Conservation (phyloP, 2,329 filamentous ascomycete genomes). For the Anisogramma anomala region DNA sequence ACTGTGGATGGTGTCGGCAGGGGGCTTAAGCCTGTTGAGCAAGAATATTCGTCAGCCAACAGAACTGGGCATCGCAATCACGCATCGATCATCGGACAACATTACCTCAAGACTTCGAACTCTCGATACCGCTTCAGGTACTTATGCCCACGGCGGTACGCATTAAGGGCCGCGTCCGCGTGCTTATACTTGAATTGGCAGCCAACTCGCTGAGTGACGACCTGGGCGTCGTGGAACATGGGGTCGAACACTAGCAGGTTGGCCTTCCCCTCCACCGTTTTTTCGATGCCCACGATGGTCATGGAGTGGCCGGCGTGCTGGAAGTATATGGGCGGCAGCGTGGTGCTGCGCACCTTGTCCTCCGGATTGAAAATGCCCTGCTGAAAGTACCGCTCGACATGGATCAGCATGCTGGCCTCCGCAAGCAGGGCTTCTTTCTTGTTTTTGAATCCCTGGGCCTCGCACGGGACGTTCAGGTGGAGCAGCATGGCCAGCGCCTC, state of each 20-base stretch:
- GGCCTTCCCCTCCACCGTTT: conserved; percentile 46
- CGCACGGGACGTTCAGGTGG: conserved; percentile 56
- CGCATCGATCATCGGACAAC: neutral
- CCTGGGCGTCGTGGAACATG: conserved; percentile 58
- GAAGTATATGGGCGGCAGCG: conserved; percentile 75
- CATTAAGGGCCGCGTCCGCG: conserved; percentile 48
- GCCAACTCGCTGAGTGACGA: conserved; percentile 48
- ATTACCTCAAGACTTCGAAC: conserved; percentile 67
- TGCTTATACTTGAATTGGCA: conserved; percentile 32
- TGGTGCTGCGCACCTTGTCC: conserved; percentile 58
- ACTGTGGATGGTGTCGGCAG: neutral
- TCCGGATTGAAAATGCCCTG: conserved; percentile 35
- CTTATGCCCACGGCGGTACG: conserved; percentile 58
- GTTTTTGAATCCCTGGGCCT: conserved; percentile 49
- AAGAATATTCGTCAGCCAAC: neutral
- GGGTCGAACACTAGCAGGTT: conserved; percentile 84
- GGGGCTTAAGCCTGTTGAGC: conserved; percentile 6
- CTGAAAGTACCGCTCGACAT: conserved; percentile 65
- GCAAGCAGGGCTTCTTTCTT: conserved; percentile 31
- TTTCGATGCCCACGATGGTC: conserved; percentile 79
- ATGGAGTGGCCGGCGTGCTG: conserved; percentile 84
- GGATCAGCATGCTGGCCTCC: conserved; percentile 48
- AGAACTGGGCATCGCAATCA: neutral
- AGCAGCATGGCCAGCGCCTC: conserved; percentile 77
- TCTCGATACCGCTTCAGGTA: conserved; percentile 61